Percentiles rank a stretch among this genome's conserved stretches.
Conservation (phyloP, 768 basidiomycete species). For the Lactifluus hygrophoroides region DNA sequence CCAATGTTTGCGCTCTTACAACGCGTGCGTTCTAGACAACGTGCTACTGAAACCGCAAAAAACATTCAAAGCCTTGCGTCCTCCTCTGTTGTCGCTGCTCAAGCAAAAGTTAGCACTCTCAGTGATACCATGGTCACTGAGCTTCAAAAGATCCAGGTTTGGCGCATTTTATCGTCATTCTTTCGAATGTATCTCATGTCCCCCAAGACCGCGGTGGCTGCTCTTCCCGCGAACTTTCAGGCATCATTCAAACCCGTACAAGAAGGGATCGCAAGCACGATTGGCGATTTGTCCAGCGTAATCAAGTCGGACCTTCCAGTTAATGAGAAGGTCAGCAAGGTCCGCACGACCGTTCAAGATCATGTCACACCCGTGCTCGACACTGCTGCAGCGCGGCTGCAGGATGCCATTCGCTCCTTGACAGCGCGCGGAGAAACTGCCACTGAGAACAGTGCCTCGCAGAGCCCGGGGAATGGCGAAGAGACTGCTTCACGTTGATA, state of each 20-base stretch:
- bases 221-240: conserved; percentile 45
- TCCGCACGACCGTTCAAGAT: conserved; percentile 50
- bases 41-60: conserved; percentile 59
- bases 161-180: background rate
- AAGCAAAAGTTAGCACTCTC: conserved; percentile 47
- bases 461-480: conserved; percentile 15
- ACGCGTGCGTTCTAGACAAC: conserved; percentile 39
- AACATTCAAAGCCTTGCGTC: conserved; percentile 53
- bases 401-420: conserved; percentile 26
- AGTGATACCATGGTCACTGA: conserved; percentile 60
- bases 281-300: conserved; percentile 46
- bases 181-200: background rate
- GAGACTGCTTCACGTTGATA: conserved; percentile 14
- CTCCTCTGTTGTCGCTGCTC: conserved; percentile 45
- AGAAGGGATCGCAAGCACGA: conserved; percentile 43
- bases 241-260: conserved; percentile 52
- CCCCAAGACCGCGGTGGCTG: conserved; percentile 43
- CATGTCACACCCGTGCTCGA: conserved; percentile 57
- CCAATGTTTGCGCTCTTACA: conserved; percentile 1
- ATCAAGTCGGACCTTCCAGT: conserved; percentile 48
- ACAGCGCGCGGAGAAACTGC: conserved; percentile 19
- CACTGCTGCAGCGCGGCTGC: conserved; percentile 25
- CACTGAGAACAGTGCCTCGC: conserved; percentile 13
- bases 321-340: conserved; percentile 51
- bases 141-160: conserved; percentile 49